Percentiles rank a stretch among this genome's conserved stretches.
phyloP scores from a whole-genome alignment of 495 filamentous ascomycete genomes.

The Penicillium soppii region DNA sequence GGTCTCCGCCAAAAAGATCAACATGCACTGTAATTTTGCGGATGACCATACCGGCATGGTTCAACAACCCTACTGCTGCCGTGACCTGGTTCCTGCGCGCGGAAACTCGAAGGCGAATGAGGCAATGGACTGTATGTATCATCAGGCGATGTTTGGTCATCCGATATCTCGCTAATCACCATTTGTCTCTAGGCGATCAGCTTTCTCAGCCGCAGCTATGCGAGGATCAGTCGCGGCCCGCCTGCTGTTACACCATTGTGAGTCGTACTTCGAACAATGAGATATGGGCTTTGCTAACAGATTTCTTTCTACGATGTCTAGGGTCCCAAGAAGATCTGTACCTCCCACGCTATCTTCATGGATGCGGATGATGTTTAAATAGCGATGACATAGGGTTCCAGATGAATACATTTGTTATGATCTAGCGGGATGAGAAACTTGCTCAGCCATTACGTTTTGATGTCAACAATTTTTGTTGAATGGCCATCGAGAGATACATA shows the following conservation, averaged over 20 bases:
- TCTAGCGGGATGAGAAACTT: background rate
- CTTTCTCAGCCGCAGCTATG: slow-evolving; percentile 24
- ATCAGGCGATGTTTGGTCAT: background rate
- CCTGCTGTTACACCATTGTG: slow-evolving; percentile 26
- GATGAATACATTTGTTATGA: background rate
- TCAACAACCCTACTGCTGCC: slow-evolving; percentile 42
- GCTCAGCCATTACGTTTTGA: background rate
- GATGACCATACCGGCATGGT: slow-evolving; percentile 34
- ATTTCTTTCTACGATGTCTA: slow-evolving; percentile 4
- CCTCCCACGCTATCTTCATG: slow-evolving; percentile 26
- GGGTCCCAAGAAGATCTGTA: slow-evolving; percentile 33
- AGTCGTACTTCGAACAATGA: background rate
- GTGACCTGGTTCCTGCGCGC: slow-evolving; percentile 19
- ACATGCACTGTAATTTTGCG: slow-evolving; percentile 36
- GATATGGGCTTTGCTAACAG: slow-evolving; percentile 1
- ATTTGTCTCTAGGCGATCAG: slow-evolving; percentile 4
- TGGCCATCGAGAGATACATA: slow-evolving; percentile 14
- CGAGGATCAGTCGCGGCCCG: slow-evolving; percentile 29
- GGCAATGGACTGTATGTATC: slow-evolving; percentile 30
- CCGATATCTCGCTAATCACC: background rate
- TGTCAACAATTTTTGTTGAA: slow-evolving; percentile 14
- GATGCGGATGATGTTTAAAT: slow-evolving; percentile 19
- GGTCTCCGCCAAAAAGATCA: slow-evolving; percentile 24
- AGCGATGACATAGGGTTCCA: background rate
- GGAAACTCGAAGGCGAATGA: slow-evolving; percentile 28